Base-by-base conservation (phyloP, 805 yeast species). In the Kuraishia cidri region DNA sequence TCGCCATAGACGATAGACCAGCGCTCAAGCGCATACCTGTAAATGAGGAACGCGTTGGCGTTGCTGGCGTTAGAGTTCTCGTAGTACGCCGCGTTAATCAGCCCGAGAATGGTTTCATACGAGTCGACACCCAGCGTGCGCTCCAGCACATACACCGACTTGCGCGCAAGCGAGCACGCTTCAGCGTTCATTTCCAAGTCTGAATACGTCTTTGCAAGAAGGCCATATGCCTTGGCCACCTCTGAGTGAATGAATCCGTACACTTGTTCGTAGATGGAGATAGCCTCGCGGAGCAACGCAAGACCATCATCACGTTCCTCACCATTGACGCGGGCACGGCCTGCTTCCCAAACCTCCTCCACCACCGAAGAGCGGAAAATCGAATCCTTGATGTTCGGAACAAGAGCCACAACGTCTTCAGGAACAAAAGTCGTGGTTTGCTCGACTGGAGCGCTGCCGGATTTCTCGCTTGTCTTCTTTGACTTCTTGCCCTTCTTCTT, bases 41-140 rank as follows among this genome's bases (percentile, higher is more conserved):
- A 73, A 37, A 81, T 58, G 40, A 73, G 66, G 42, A 87, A 61
- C 1, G 90, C 71, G 41, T 80, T 78, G 22, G 64, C 56, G 25
- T 72, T 58, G 44, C 75, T 72, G 23, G 73, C 73, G 42, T 72
- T 70, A 7, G 72, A 58, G 26, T 75, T 60, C 54, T 88, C 96
- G 47, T 71, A 68, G 47, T 66, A 70, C 2, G 92, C 94, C 43
- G 88, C 60, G 56, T 85, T 86, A 45, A 78, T 66, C 51, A 80
- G 72, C 26, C 84, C 64, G 42, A 85, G 69, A 24, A 85, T 55
- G 17, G 88, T 71, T 41, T 86, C 90, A 46, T 71, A 72, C 10
- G 92, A 72, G 50, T 90, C 97, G 40, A 76, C 55, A 39, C 98
- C 98, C 32, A 64, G 55, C 9, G 77, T 67, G 58, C 97, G 76